Conservation (phyloP, 192 early-diverging fungal genomes). For the Coemansia sp. region DNA sequence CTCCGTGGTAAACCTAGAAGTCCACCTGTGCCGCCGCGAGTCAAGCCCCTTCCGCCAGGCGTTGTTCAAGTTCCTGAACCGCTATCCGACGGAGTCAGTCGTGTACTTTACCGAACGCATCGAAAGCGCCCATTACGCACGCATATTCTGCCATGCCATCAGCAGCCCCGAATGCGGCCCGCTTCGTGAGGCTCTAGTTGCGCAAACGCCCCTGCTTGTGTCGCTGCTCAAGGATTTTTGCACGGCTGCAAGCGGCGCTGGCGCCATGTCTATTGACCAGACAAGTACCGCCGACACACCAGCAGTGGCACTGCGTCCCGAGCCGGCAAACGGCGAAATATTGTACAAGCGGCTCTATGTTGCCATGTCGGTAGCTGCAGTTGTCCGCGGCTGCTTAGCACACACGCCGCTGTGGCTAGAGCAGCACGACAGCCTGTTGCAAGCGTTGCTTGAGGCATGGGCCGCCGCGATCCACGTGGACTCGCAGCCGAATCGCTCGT, state of each 20-base stretch:
- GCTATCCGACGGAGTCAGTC: constrained; percentile 82
- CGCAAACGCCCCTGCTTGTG: constrained; percentile 58
- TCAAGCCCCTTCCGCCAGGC: constrained; percentile 94
- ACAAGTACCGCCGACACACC: neutral
- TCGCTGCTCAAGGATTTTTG: constrained; percentile 29
- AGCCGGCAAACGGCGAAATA: neutral
- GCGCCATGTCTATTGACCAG: neutral
- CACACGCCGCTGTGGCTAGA: constrained; percentile 38
- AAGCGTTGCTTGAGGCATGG: constrained; percentile 29
- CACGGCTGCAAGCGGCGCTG: constrained; percentile 15
- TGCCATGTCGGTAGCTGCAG: constrained; percentile 22
- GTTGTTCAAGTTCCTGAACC: constrained; percentile 87
- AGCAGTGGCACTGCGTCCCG: neutral
- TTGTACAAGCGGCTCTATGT: constrained; percentile 30
- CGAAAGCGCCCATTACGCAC: constrained; percentile 56
- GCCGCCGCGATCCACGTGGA: constrained; percentile 3
- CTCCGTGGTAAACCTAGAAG: constrained; percentile 84
- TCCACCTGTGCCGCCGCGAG: constrained; percentile 69
- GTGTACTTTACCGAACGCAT: constrained; percentile 81
- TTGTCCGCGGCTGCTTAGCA: constrained; percentile 24
- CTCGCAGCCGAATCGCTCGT: constrained; percentile 10
- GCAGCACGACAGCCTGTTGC: constrained; percentile 25
- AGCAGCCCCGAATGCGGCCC: constrained; percentile 33
- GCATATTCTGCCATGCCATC: constrained; percentile 62
- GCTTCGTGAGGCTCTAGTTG: constrained; percentile 65